Evolutionary conservation across 106 monocot species (phyloP).

Genomic region (Triglochin maritima): DNA sequence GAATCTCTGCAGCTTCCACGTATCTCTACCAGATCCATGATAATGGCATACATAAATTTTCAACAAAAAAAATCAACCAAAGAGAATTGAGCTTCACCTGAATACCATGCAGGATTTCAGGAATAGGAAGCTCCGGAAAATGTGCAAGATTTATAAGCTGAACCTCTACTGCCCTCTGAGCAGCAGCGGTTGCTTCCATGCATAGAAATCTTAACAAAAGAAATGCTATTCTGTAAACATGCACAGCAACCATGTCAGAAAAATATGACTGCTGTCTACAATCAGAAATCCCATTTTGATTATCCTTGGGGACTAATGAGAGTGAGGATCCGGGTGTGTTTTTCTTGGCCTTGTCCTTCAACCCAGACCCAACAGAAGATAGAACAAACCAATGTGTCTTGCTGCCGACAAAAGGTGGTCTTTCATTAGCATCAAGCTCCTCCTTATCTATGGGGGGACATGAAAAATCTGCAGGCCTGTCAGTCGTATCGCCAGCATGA

Average conservation of each 20-base stretch:
- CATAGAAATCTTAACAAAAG: conserved; percentile 74
- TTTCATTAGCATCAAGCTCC: conserved; percentile 36
- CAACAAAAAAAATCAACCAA: neutral
- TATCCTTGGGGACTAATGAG: conserved; percentile 23
- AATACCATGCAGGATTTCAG: conserved; percentile 82
- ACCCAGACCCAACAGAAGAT: conserved; percentile 14
- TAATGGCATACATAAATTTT: neutral
- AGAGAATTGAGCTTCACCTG: conserved; percentile 35
- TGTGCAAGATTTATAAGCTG: conserved; percentile 59
- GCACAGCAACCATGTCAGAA: conserved; percentile 51
- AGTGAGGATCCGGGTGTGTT: neutral
- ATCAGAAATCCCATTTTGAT: conserved; percentile 18
- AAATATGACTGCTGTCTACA: conserved; percentile 22
- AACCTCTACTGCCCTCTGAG: conserved; percentile 64
- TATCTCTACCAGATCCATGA: neutral
- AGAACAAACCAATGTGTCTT: conserved; percentile 64
- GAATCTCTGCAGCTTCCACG: neutral
- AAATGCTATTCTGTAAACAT: conserved; percentile 66
- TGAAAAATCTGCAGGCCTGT: conserved; percentile 8
- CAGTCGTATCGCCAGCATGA: conserved; percentile 26
- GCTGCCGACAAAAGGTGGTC: conserved; percentile 32
- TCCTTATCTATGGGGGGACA: conserved; percentile 49
- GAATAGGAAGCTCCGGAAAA: conserved; percentile 90
- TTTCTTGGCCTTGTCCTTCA: conserved; percentile 7
- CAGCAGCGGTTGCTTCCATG: conserved; percentile 60